A percentile compares a stretch with the other conserved stretches of the same genome.
Conservation (phyloP, 352 stramenopile species). For the Blastocystis sp. region DNA sequence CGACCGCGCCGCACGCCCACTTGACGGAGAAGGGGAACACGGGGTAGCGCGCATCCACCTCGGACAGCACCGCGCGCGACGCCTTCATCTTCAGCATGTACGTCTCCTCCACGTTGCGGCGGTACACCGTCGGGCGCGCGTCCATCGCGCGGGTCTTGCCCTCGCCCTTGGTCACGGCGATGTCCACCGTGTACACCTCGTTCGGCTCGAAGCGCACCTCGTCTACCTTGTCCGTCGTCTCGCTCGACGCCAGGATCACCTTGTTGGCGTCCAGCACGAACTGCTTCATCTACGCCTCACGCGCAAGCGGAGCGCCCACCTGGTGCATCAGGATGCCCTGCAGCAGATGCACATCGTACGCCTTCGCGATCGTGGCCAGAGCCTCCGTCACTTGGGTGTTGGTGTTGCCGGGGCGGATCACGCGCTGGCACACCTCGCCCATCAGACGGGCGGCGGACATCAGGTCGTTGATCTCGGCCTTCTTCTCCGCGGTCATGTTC, state of each 20-base stretch:
- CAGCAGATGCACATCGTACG: slow-evolving; percentile 93
- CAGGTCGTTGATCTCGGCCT: slow-evolving; percentile 80
- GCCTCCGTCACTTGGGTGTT: slow-evolving; percentile 81
- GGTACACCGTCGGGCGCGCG: slow-evolving; percentile 93
- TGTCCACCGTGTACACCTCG: slow-evolving; percentile 97
- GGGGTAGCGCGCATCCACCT: slow-evolving; percentile 96
- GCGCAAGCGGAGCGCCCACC: slow-evolving; percentile 79
- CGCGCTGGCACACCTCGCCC: slow-evolving; percentile 87
- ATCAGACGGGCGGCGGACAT: slow-evolving; percentile 92
- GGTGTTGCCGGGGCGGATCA: slow-evolving; percentile 95
- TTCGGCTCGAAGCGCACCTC: slow-evolving; percentile 87
- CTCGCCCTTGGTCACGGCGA: slow-evolving; percentile 94
- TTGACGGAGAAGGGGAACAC: slow-evolving; percentile 94
- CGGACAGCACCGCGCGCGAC: slow-evolving; percentile 89
- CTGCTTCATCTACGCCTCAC: slow-evolving; percentile 71
- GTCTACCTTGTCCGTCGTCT: slow-evolving; percentile 82
- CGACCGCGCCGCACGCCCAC: slow-evolving; percentile 46
- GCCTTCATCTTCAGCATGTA: slow-evolving; percentile 91
- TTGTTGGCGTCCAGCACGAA: slow-evolving; percentile 96
- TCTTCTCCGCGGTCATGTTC: background rate
- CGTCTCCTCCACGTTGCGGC: slow-evolving; percentile 94
- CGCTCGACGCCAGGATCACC: slow-evolving; percentile 85
- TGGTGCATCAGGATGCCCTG: slow-evolving; percentile 97
- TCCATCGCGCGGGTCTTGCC: slow-evolving; percentile 84
- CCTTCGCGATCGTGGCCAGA: slow-evolving; percentile 86